These are phyloP conservation scores for Calophaca sinica DNA, from an alignment of 306 rosid species.

Conservation along the genomic window DNA sequence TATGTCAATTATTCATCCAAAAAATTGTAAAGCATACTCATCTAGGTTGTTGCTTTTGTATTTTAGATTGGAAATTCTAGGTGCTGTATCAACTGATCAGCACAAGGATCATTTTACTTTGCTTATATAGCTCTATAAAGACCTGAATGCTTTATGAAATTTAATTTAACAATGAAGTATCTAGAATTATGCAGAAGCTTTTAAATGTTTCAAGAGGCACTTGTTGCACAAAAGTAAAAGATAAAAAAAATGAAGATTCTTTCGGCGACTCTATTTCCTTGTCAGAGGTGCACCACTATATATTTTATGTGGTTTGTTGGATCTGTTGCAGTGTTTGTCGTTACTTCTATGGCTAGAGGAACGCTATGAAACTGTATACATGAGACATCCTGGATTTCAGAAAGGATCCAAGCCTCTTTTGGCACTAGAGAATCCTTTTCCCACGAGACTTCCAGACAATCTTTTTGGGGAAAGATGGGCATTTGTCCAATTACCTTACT, in stretches of 20 bases:
- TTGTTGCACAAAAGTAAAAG: conserved; percentile 26
- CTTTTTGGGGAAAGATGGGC: conserved; percentile 96
- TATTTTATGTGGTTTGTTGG: conserved; percentile 32
- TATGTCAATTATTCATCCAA: not conserved
- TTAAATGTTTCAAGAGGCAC: conserved; percentile 18
- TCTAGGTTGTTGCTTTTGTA: not conserved
- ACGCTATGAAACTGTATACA: conserved; percentile 79
- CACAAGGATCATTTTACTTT: not conserved
- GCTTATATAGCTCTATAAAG: conserved; percentile 6
- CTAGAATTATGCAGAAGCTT: conserved; percentile 16
- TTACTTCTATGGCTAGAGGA: conserved; percentile 89
- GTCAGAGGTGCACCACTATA: conserved; percentile 19
- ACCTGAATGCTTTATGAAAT: not conserved
- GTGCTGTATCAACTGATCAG: not conserved
- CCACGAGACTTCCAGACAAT: conserved; percentile 88
- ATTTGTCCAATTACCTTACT: conserved; percentile 89
- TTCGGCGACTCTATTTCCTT: conserved; percentile 6
- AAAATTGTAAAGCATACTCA: not conserved
- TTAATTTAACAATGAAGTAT: conserved; percentile 28
- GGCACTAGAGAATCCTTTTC: conserved; percentile 90
- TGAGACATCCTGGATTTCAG: conserved; percentile 92
- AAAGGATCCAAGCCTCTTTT: conserved; percentile 85
- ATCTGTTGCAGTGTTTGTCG: conserved; percentile 75
- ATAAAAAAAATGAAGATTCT: conserved; percentile 12
- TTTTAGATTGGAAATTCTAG: conserved; percentile 8